A percentile compares a stretch with the other conserved stretches of the same genome.
Evolutionary conservation across 805 yeast species (phyloP).

Genomic region (Kazachstania kunashirensis): DNA sequence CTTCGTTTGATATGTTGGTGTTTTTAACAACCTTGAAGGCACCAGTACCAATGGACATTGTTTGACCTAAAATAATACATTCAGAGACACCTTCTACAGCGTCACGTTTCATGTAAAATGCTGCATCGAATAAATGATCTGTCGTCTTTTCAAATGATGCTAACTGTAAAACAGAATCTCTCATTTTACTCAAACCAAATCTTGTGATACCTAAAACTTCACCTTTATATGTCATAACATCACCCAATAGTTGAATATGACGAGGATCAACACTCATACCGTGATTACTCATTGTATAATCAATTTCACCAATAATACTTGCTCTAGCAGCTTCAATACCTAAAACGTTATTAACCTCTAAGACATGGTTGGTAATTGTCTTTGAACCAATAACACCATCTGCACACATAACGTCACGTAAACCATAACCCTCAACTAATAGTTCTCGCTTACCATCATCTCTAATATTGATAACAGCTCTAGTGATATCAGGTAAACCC

Average conservation of each 20-base stretch:
- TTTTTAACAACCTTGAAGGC: conserved; percentile 76
- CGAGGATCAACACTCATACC: conserved; percentile 99
- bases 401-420: conserved; percentile 92
- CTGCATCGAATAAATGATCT: conserved; percentile 95
- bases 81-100: conserved; percentile 95
- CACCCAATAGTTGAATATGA: conserved; percentile 94
- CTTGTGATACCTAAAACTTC: conserved; percentile 97
- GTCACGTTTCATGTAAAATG: conserved; percentile 95
- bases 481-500: conserved; percentile 81
- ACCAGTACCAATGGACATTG: conserved; percentile 97
- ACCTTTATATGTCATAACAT: conserved; percentile 98
- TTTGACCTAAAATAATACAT: conserved; percentile 94
- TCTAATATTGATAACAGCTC: conserved; percentile 92
- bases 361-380: conserved; percentile 83
- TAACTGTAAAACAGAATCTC: conserved; percentile 92
- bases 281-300: conserved; percentile 95
- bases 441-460: conserved; percentile 82
- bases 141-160: conserved; percentile 98
- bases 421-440: conserved; percentile 94
- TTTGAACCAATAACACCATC: conserved; percentile 89
- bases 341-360: conserved; percentile 79
- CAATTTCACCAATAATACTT: conserved; percentile 88
- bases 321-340: conserved; percentile 98
- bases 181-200: conserved; percentile 95
- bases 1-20: conserved; percentile 36